A percentile compares a stretch with the other conserved stretches of the same genome.
These are phyloP conservation scores for Pestalotiopsis sp. DNA, from an alignment of 2,329 filamentous ascomycete genomes.

Conservation along the genomic window DNA sequence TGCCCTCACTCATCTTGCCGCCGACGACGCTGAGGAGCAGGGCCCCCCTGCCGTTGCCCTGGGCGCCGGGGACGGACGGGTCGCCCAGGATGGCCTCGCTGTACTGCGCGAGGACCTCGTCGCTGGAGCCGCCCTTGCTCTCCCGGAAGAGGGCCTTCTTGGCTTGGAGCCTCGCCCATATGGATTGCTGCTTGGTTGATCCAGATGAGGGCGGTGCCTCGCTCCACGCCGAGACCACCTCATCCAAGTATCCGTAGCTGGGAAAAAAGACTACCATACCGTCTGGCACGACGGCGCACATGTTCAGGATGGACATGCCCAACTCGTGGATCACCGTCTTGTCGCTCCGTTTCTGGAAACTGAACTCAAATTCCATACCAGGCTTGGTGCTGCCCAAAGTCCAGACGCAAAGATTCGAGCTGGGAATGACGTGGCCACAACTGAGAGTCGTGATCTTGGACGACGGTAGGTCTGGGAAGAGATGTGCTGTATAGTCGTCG, in stretches of 20 bases:
- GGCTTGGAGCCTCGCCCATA: slow-evolving; percentile 62
- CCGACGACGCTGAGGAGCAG: slow-evolving; percentile 89
- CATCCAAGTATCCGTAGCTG: slow-evolving; percentile 87
- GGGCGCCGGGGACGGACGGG: slow-evolving; percentile 26
- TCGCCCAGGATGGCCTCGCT: slow-evolving; percentile 64
- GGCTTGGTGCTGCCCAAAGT: slow-evolving; percentile 58
- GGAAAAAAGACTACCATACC: slow-evolving; percentile 95
- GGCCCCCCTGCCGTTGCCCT: slow-evolving; percentile 58
- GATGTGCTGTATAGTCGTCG: slow-evolving; percentile 82
- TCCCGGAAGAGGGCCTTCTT: slow-evolving; percentile 68
- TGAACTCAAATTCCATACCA: slow-evolving; percentile 76
- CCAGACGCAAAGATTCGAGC: slow-evolving; percentile 78
- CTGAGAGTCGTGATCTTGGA: slow-evolving; percentile 77
- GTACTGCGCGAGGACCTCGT: slow-evolving; percentile 77
- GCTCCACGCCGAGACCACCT: slow-evolving; percentile 69
- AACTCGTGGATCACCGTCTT: slow-evolving; percentile 72
- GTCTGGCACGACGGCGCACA: slow-evolving; percentile 78
- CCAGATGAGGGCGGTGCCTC: slow-evolving; percentile 24
- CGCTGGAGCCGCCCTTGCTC: slow-evolving; percentile 57
- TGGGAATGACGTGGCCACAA: slow-evolving; percentile 91
- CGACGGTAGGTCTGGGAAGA: slow-evolving; percentile 75
- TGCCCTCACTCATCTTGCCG: slow-evolving; percentile 94
- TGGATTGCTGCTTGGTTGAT: slow-evolving; percentile 24
- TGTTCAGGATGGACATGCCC: slow-evolving; percentile 71
- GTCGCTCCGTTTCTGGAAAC: slow-evolving; percentile 76